Conservation (phyloP, 148 eudicot genomes). For the Rhododendron mucronatum region DNA sequence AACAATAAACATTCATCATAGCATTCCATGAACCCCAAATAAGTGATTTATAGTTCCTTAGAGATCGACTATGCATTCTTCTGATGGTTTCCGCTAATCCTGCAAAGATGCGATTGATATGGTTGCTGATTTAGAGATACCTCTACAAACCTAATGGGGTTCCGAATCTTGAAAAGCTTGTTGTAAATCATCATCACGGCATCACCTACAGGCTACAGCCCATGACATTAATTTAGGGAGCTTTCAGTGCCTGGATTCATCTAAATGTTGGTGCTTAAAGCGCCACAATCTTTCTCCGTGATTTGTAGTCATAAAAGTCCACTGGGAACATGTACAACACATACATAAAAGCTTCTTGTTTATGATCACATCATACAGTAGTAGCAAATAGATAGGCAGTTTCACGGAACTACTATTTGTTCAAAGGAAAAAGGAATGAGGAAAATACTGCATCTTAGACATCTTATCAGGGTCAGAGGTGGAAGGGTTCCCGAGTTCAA, state of each 20-base stretch:
- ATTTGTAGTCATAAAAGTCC: not conserved
- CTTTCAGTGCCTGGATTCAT: not conserved
- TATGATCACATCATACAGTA: not conserved
- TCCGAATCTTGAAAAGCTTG: not conserved
- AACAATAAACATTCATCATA: not conserved
- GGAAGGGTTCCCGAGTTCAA: slow-evolving; percentile 62
- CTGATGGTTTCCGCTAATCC: not conserved
- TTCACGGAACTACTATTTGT: not conserved
- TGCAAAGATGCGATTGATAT: not conserved
- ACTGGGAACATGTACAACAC: not conserved
- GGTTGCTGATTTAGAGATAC: not conserved
- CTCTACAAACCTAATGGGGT: not conserved
- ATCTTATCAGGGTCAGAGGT: slow-evolving; percentile 72
- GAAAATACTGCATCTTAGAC: slow-evolving; percentile 89
- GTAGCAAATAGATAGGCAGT: not conserved
- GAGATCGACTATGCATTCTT: not conserved
- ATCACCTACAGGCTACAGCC: not conserved
- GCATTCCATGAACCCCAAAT: not conserved
- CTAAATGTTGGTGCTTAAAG: not conserved
- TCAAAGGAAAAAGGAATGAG: not conserved
- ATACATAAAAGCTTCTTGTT: not conserved
- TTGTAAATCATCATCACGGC: not conserved
- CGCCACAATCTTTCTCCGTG: not conserved
- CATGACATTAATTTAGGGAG: not conserved
- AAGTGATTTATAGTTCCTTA: not conserved